phyloP scores from a whole-genome alignment of 257 asterid genomes.

The Solanum etuberosum region DNA sequence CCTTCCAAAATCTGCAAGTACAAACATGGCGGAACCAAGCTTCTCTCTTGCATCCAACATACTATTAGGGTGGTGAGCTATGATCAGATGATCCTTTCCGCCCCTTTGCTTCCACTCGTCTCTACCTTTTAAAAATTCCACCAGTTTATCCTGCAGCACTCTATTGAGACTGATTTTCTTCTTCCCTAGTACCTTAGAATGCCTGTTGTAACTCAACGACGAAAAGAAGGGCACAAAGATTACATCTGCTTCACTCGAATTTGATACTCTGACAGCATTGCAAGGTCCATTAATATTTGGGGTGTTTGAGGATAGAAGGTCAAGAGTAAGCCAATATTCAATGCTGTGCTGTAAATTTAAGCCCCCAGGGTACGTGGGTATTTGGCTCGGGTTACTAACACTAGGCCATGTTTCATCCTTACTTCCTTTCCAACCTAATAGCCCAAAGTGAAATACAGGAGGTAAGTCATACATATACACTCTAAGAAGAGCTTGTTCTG shows the following conservation, averaged over 20 bases:
- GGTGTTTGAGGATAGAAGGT: conserved; percentile 50
- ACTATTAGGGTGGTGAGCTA: conserved; percentile 83
- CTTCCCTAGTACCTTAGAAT: conserved; percentile 31
- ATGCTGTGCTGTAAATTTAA: conserved; percentile 63
- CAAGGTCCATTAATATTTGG: conserved; percentile 44
- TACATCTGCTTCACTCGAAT: conserved; percentile 48
- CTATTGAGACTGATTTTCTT: conserved; percentile 26
- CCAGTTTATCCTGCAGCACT: conserved; percentile 48
- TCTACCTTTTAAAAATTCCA: conserved; percentile 32
- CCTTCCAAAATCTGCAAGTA: conserved; percentile 79
- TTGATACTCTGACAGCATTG: conserved; percentile 38
- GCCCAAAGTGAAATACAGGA: conserved; percentile 67
- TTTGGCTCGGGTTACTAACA: conserved; percentile 9
- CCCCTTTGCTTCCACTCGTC: conserved; percentile 50
- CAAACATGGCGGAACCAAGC: conserved; percentile 53
- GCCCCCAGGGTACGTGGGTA: conserved; percentile 76
- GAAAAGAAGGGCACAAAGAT: conserved; percentile 71
- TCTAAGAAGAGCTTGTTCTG: conserved; percentile 31
- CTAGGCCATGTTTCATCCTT: conserved; percentile 52
- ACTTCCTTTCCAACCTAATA: conserved; percentile 45
- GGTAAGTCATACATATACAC: conserved; percentile 77
- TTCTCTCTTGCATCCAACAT: conserved; percentile 47
- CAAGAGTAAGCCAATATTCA: conserved; percentile 80
- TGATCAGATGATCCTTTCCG: conserved; percentile 63
- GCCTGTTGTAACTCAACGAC: conserved; percentile 64